Evolutionary conservation across 352 stramenopile species (phyloP).

Genomic region (Globisporangium polare): DNA sequence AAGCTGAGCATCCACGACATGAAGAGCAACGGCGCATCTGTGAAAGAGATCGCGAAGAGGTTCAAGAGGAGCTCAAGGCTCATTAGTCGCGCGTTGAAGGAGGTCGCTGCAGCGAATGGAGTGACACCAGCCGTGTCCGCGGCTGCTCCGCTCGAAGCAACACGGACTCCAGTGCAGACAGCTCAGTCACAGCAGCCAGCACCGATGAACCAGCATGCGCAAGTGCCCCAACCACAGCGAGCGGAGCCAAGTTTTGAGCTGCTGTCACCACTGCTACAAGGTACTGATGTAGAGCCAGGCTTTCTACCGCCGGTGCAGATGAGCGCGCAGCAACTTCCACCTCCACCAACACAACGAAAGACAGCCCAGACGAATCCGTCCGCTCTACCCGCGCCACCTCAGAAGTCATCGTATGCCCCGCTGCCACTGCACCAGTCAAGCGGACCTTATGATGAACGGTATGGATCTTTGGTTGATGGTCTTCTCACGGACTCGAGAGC

Average conservation of each 20-base stretch:
- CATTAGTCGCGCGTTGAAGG: slow-evolving; percentile 31
- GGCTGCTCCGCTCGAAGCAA: not conserved
- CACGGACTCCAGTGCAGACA: not conserved
- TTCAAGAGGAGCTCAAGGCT: slow-evolving; percentile 33
- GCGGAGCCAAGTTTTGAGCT: not conserved
- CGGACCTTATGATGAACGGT: not conserved
- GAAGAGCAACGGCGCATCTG: slow-evolving; percentile 30
- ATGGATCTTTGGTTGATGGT: not conserved
- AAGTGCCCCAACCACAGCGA: not conserved
- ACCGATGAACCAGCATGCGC: not conserved
- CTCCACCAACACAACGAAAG: not conserved
- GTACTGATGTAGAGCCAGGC: not conserved
- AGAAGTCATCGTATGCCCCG: not conserved
- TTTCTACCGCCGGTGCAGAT: not conserved
- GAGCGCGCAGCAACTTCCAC: not conserved
- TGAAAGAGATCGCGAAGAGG: slow-evolving; percentile 31
- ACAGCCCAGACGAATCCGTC: not conserved
- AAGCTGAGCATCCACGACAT: slow-evolving; percentile 33
- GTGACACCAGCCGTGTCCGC: not conserved
- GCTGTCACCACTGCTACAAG: not conserved
- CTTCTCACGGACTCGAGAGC: not conserved
- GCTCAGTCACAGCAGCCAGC: not conserved
- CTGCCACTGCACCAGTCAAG: not conserved
- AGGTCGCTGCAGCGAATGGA: slow-evolving; percentile 5
- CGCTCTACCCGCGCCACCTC: not conserved